These are phyloP conservation scores for Mortierella claussenii DNA, from an alignment of 192 early-diverging fungal genomes.

Conservation along the genomic window DNA sequence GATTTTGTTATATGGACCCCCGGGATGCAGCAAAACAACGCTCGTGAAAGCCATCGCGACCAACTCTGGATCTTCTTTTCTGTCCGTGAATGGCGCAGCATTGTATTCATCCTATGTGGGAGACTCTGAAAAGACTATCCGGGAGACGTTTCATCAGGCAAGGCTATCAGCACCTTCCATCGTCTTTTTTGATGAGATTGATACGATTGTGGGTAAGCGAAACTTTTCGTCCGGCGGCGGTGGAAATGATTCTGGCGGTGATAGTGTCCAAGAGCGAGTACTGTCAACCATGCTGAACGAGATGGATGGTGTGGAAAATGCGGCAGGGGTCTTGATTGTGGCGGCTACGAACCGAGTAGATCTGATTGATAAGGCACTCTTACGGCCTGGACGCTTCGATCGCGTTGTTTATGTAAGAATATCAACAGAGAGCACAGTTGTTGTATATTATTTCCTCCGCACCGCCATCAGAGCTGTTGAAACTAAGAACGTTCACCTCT, in stretches of 20 bases:
- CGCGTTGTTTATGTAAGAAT: conserved; percentile 74
- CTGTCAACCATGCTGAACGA: conserved; percentile 85
- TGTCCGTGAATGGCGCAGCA: conserved; percentile 82
- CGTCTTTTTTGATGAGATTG: conserved; percentile 97
- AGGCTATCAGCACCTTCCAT: conserved; percentile 83
- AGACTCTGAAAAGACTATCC: conserved; percentile 84
- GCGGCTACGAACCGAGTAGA: conserved; percentile 92
- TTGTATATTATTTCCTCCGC: too few species aligned
- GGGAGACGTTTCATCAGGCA: conserved; percentile 84
- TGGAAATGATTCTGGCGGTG: conserved; percentile 66
- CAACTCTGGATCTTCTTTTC: conserved; percentile 80
- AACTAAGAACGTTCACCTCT: too few species aligned
- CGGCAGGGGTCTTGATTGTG: conserved; percentile 78
- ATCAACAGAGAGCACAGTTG: too few species aligned
- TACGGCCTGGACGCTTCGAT: conserved; percentile 89
- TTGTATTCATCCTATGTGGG: conserved; percentile 86
- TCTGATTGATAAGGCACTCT: conserved; percentile 84
- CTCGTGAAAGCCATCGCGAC: conserved; percentile 88
- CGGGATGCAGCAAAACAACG: conserved; percentile 98
- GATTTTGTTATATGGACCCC: conserved; percentile 95
- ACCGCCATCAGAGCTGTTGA: too few species aligned
- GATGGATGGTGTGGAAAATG: conserved; percentile 90
- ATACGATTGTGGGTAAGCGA: conserved; percentile 94
- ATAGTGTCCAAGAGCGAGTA: conserved; percentile 83
- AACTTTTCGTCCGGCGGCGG: conserved; percentile 59